Evolutionary conservation across 441 rosid genomes (phyloP).

Genomic region (Gossypium davidsonii): DNA sequence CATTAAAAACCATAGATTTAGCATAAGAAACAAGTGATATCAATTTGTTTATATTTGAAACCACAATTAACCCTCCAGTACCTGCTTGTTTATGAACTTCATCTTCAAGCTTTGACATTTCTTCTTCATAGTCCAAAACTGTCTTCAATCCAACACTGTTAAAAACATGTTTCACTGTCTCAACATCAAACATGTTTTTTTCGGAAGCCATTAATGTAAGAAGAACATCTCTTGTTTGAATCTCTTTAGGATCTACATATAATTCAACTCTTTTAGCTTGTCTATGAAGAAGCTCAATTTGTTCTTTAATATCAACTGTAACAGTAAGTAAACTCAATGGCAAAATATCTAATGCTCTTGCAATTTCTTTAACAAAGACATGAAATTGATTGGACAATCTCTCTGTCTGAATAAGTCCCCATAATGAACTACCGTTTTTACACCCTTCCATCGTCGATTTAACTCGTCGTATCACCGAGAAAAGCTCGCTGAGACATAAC

Average conservation of each 20-base stretch:
- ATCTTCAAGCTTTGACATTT: constrained; percentile 41
- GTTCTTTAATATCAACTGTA: constrained; percentile 45
- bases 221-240: constrained; percentile 40
- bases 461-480: constrained; percentile 40
- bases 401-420: constrained; percentile 40
- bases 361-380: constrained; percentile 54
- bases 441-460: constrained; percentile 41
- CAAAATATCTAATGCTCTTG: constrained; percentile 54
- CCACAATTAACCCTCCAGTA: constrained; percentile 52
- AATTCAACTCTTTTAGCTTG: constrained; percentile 48
- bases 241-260: constrained; percentile 37
- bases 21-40: constrained; percentile 43
- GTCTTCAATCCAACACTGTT: constrained; percentile 42
- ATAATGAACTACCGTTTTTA: constrained; percentile 43
- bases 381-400: constrained; percentile 41
- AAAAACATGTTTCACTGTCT: constrained; percentile 30
- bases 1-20: constrained; percentile 33
- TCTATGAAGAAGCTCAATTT: constrained; percentile 59
- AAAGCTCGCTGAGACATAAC: constrained; percentile 54
- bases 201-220: constrained; percentile 35
- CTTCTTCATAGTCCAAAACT: constrained; percentile 41
- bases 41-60: constrained; percentile 58
- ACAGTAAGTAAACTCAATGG: constrained; percentile 52
- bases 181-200: constrained; percentile 34
- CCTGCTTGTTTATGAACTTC: constrained; percentile 61